These are phyloP conservation scores for Aethionema arabicum DNA, from an alignment of 345 rosid species.

Conservation along the genomic window DNA sequence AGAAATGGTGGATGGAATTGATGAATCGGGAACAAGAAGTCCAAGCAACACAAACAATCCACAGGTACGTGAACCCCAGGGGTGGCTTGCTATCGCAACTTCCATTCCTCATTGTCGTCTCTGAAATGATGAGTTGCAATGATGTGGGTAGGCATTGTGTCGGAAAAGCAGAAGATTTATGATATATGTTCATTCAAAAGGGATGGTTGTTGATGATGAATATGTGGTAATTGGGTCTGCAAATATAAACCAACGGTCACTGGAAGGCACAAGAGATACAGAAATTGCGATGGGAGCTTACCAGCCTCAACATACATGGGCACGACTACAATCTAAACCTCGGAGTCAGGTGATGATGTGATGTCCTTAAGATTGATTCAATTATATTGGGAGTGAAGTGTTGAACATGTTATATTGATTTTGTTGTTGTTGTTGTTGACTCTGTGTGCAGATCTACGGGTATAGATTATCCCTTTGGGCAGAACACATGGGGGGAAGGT, in stretches of 20 bases:
- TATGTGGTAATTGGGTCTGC: conserved; percentile 89
- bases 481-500: conserved; percentile 70
- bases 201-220: conserved; percentile 94
- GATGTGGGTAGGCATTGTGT: conserved; percentile 51
- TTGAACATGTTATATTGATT: too few relatives aligned
- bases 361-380: neutral
- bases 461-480: conserved; percentile 98
- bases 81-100: conserved; percentile 12
- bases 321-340: conserved; percentile 55
- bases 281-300: conserved; percentile 99
- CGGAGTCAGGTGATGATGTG: conserved; percentile 88
- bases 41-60: conserved; percentile 55
- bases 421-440: too few relatives aligned
- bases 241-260: conserved; percentile 92
- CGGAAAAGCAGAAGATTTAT: conserved; percentile 72
- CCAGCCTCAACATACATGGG: conserved; percentile 94
- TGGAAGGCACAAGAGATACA: conserved; percentile 95
- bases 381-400: neutral
- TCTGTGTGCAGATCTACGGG: conserved; percentile 68
- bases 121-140: conserved; percentile 10
- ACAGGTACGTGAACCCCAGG: conserved; percentile 56
- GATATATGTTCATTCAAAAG: conserved; percentile 97
- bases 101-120: neutral
- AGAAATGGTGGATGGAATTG: conserved; percentile 41
- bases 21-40: conserved; percentile 30